Percentiles rank a stretch among this genome's conserved stretches.
These are phyloP conservation scores for Coprinopsis marcescibilis DNA, from an alignment of 768 basidiomycete species.

Conservation along the genomic window DNA sequence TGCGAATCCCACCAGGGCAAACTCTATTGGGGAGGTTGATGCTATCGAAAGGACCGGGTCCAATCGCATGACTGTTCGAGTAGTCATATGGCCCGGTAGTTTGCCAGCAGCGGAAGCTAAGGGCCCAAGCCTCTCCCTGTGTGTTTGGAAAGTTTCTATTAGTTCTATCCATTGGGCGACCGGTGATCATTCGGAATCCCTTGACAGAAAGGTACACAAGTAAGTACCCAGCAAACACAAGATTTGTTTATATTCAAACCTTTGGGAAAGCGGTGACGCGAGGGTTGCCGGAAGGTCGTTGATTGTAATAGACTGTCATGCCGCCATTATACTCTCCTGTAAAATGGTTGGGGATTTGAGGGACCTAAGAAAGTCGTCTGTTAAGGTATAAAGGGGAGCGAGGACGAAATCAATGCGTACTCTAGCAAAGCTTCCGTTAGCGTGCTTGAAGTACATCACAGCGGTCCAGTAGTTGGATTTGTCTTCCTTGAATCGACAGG, in stretches of 20 bases:
- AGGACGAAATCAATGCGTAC: not conserved
- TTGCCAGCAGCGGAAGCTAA: slow-evolving; percentile 9
- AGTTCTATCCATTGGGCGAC: slow-evolving; percentile 5
- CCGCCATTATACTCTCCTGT: slow-evolving; percentile 8
- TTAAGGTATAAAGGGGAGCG: no score
- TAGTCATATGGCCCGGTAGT: slow-evolving; percentile 3
- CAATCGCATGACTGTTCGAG: slow-evolving; percentile 2
- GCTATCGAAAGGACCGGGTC: slow-evolving; percentile 5
- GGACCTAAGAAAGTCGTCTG: slow-evolving; percentile 1
- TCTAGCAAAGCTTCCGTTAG: slow-evolving; percentile 9
- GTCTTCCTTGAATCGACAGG: slow-evolving; percentile 11
- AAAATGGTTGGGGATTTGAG: slow-evolving; percentile 11
- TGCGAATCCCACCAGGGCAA: slow-evolving; percentile 7
- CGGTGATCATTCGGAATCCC: slow-evolving; percentile 11
- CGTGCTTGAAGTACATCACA: slow-evolving; percentile 4
- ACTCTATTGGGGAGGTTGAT: slow-evolving; percentile 3
- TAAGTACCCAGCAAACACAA: not conserved
- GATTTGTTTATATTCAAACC: no score
- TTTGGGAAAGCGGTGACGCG: slow-evolving; percentile 3
- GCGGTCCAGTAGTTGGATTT: slow-evolving; percentile 12
- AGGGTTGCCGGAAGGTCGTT: not conserved
- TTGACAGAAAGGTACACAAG: not conserved
- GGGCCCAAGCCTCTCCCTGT: not conserved
- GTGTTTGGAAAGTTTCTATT: not conserved
- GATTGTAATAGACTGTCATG: slow-evolving; percentile 10